Conservation (phyloP, 1,139 yeast species). For the Candida sp. region DNA sequence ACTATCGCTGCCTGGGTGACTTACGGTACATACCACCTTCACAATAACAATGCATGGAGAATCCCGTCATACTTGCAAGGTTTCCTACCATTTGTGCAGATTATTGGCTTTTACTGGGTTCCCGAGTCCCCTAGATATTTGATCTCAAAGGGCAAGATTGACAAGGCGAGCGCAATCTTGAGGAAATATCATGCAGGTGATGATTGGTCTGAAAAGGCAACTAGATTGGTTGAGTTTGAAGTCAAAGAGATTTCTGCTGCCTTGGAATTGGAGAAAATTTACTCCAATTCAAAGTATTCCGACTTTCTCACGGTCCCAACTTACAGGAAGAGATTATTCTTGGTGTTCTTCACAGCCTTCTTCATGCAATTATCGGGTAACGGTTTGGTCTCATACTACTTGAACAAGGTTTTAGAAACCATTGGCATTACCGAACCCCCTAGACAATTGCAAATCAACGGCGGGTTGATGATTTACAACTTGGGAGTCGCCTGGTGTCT, state of each 20-base stretch:
- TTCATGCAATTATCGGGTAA: conserved; percentile 56
- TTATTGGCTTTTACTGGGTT: conserved; percentile 30
- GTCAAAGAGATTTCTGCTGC: conserved; percentile 48
- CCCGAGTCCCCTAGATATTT: conserved; percentile 56
- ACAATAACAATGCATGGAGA: conserved; percentile 40
- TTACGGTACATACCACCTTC: conserved; percentile 45
- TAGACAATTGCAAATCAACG: conserved; percentile 52
- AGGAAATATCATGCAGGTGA: conserved; percentile 45
- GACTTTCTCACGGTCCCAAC: conserved; percentile 38
- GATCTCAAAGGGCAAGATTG: conserved; percentile 37
- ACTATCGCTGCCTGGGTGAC: conserved; percentile 59
- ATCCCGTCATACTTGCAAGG: conserved; percentile 53
- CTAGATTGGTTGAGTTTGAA: conserved; percentile 46
- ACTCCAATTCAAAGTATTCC: conserved; percentile 28
- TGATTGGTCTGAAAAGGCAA: conserved; percentile 29
- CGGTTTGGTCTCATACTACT: conserved; percentile 55
- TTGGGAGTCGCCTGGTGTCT: conserved; percentile 36
- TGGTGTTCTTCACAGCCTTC: conserved; percentile 33
- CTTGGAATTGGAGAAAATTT: conserved; percentile 35
- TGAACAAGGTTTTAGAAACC: conserved; percentile 49
- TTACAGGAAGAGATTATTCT: conserved; percentile 49
- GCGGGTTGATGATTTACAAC: conserved; percentile 46
- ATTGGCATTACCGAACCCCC: conserved; percentile 50
- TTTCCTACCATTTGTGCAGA: conserved; percentile 31
- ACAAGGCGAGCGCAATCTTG: conserved; percentile 44